These are phyloP conservation scores for Flammula alnicola DNA, from an alignment of 1,284 basidiomycete genomes.

Conservation along the genomic window DNA sequence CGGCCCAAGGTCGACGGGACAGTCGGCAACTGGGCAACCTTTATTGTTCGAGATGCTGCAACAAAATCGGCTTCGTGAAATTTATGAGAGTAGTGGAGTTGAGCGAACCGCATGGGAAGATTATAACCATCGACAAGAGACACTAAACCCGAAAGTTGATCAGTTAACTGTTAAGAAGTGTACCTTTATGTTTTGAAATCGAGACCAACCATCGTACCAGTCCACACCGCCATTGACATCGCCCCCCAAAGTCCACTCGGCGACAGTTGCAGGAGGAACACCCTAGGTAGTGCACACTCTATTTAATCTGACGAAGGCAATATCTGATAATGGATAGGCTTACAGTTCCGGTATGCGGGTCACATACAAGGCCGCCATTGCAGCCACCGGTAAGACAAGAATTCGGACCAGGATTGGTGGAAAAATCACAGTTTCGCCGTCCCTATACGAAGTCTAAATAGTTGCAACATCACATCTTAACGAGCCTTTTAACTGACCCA, in stretches of 20 bases:
- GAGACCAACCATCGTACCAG: conserved; percentile 48
- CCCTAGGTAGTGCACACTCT: conserved; percentile 35
- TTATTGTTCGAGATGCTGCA: conserved; percentile 51
- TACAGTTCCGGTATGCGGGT: conserved; percentile 46
- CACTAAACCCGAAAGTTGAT: conserved; percentile 29
- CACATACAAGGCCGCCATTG: conserved; percentile 57
- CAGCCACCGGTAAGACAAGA: conserved; percentile 58
- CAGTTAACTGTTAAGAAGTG: neutral
- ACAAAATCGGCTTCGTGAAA: neutral
- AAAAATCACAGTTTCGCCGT: conserved; percentile 51
- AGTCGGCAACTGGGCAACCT: conserved; percentile 54
- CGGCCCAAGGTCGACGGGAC: conserved; percentile 57
- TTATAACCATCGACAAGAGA: conserved; percentile 62
- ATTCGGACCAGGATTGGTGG: conserved; percentile 47
- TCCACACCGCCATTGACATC: conserved; percentile 33
- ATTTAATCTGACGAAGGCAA: neutral
- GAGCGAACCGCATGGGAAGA: conserved; percentile 44
- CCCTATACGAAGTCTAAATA: conserved; percentile 32
- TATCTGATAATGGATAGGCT: conserved; percentile 3
- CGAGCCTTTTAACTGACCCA: conserved; percentile 37
- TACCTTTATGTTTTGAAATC: neutral
- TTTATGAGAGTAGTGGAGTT: no score
- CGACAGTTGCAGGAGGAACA: conserved; percentile 60
- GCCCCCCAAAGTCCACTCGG: conserved; percentile 55
- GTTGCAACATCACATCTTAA: no score